Base-by-base conservation (phyloP, 202 grass and related monocot genomes). In the Bolboschoenoplectus hybrid region DNA sequence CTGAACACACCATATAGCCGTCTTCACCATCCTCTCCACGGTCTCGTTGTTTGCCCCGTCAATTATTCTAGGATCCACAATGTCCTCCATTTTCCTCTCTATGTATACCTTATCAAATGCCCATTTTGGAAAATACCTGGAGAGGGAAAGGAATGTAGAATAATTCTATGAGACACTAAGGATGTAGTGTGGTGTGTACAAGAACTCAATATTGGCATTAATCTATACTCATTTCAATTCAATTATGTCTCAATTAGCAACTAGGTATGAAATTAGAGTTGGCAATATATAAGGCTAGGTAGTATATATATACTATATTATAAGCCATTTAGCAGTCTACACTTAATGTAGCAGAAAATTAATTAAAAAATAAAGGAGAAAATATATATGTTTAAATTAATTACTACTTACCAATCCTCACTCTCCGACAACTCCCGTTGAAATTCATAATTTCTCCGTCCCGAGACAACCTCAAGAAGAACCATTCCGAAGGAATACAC, bases 401-500 rank as follows among this genome's bases (percentile, higher is more conserved):
- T 26, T 26, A 26, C 26, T 38, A 81, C 77, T 86, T 92, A 97
- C 92, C 92, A 93, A 72, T 94, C 95, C 82, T 94, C 92, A 77
- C 91, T 94, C 35, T 89, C 88, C 14, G 87, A 45, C 1, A 89
- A 90, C 4, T 94, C 91, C 56, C 90, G 86, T 43, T 82, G 91
- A 88, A 94, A 97, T 0, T 80, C 82, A 16, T 88, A 93, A 93
- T 91, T 97, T 46, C 95, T 89, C 1, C 87, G 53, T 13, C 95
- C 95, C 7, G 91, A 94, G 0, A 94, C 92, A 14, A 97, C 66
- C 91, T 97, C 94, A 10, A 97, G 92, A 41, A 97, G 89, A 84
- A 97, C 90, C 92, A 97, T 94, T 49, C 94, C 94, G 69, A 94
- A 97, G 85, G 92, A 94, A 85, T 94, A 97, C 9, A 97, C 94